These are phyloP conservation scores for Xylariaceae sp. DNA, from an alignment of 2,329 filamentous ascomycete species.

Conservation along the genomic window DNA sequence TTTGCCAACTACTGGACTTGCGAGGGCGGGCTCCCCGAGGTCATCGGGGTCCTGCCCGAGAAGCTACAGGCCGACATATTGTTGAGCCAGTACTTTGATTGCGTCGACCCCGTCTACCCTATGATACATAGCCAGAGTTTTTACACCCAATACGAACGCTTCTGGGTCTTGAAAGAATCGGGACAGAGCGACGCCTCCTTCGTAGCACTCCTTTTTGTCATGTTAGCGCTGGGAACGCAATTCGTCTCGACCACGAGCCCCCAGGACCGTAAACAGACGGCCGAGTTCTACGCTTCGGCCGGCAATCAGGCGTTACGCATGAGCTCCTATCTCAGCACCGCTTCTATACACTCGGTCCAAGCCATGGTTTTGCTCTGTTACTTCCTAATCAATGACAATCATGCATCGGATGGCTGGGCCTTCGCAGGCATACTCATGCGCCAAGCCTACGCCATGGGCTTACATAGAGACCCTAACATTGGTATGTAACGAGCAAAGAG, in stretches of 20 bases:
- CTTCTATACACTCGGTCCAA: slow-evolving; percentile 75
- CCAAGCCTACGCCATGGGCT: slow-evolving; percentile 81
- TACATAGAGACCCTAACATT: slow-evolving; percentile 80
- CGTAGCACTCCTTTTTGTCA: slow-evolving; percentile 75
- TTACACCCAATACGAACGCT: slow-evolving; percentile 78
- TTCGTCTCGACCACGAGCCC: slow-evolving; percentile 69
- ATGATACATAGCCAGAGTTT: slow-evolving; percentile 80
- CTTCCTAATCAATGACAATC: slow-evolving; percentile 86
- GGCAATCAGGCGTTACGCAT: slow-evolving; percentile 79
- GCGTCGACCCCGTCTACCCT: slow-evolving; percentile 80
- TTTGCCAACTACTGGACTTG: slow-evolving; percentile 89
- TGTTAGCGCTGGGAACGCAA: slow-evolving; percentile 80
- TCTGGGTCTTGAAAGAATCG: slow-evolving; percentile 67
- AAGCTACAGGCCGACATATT: slow-evolving; percentile 79
- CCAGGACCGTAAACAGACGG: slow-evolving; percentile 73
- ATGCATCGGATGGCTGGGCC: slow-evolving; percentile 82
- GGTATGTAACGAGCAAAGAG: slow-evolving; percentile 47
- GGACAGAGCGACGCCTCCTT: slow-evolving; percentile 74
- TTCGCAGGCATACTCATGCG: slow-evolving; percentile 80
- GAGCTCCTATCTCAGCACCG: slow-evolving; percentile 77
- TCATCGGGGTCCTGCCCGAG: slow-evolving; percentile 76
- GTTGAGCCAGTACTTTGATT: slow-evolving; percentile 68
- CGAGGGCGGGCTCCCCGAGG: slow-evolving; percentile 75
- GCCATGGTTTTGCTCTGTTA: slow-evolving; percentile 85
- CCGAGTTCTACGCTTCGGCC: slow-evolving; percentile 82